Evolutionary conservation across 352 stramenopile species (phyloP).

Genomic region (Thalassiosira livingstoniorum): DNA sequence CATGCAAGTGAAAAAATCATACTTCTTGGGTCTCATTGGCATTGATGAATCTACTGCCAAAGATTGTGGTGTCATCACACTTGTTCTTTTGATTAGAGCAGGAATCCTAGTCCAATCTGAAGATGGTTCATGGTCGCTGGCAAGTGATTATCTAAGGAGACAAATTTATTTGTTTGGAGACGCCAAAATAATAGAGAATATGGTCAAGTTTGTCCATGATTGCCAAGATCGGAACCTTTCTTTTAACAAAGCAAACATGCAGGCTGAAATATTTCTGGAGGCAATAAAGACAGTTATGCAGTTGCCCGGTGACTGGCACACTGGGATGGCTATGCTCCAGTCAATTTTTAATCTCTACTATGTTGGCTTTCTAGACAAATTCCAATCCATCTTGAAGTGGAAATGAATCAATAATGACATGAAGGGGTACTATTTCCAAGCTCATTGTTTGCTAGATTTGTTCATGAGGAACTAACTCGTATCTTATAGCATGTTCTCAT

Average conservation of each 20-base stretch:
- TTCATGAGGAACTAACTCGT: not conserved
- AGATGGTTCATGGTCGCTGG: not conserved
- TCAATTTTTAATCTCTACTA: no score
- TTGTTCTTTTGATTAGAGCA: not conserved
- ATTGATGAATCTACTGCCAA: not conserved
- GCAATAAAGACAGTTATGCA: not conserved
- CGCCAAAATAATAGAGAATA: no score
- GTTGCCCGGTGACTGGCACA: slow-evolving; percentile 19
- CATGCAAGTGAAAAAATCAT: not conserved
- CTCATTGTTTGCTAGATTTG: slow-evolving; percentile 1
- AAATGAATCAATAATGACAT: slow-evolving; percentile 14
- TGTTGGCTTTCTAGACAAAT: not conserved
- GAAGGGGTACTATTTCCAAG: slow-evolving; percentile 8
- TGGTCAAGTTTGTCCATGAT: not conserved
- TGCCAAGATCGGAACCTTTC: not conserved
- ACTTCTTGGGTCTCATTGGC: not conserved
- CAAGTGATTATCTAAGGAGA: not conserved
- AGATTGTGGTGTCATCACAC: not conserved
- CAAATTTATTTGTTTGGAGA: not conserved
- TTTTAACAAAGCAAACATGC: not conserved
- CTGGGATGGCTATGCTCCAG: not conserved
- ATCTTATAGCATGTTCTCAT: slow-evolving; percentile 4
- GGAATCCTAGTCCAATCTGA: not conserved
- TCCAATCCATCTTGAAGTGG: slow-evolving; percentile 1
- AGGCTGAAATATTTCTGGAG: slow-evolving; percentile 6